Base-by-base conservation (phyloP, 192 early-diverging fungal species). In the Backusella tarrabulga region DNA sequence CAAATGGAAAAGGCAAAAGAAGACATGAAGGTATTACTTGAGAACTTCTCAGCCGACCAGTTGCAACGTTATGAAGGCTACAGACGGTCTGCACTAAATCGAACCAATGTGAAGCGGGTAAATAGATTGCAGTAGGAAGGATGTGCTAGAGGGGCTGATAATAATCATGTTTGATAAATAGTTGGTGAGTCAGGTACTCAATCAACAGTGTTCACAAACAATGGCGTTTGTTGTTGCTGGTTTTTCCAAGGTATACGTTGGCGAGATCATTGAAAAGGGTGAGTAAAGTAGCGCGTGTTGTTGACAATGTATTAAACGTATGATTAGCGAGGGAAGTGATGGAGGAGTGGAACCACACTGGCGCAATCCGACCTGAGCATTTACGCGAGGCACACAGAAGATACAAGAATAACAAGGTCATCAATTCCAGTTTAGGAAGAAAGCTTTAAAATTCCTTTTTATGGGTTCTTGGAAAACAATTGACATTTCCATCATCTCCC, bases 201-300 rank as follows among this genome's bases (percentile, higher is more conserved):
- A 93, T 77, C 92, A 93, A 79, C 90, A 90, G 76, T 85, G 90
- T 38, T 90, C 89, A 12, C 85, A 85, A 35, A 94, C 90, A 8
- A 86, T 92, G 84, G 90, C 90, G 0, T 92, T 96, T 84, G 93
- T 96, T 5, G 89, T 96, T 0, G 93, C 94, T 54, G 95, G 96
- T n/a, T 95, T 94, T 68, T 86, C 91, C 21, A 97, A 97, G 74
- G 91, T 97, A 6, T 97, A 95, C 87, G 91, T 97, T 4, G 96
- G 95, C 29, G 94, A 97, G 80, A 92, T 97, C 73, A 87, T 95
- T 17, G 96, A 97, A 80, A 85, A 87, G 70, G 91, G 90, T 90
- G 81, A 72, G 56, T 52, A 54, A 8, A 34, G 5, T 6, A n/a
- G 11, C 56, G n/a, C n/a, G 11, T 29, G 3, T 63, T 14, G 14